A percentile compares a stretch with the other conserved stretches of the same genome.
Evolutionary conservation across 202 grass and related monocot genomes (phyloP).

Genomic region (Saccharum hybrid): DNA sequence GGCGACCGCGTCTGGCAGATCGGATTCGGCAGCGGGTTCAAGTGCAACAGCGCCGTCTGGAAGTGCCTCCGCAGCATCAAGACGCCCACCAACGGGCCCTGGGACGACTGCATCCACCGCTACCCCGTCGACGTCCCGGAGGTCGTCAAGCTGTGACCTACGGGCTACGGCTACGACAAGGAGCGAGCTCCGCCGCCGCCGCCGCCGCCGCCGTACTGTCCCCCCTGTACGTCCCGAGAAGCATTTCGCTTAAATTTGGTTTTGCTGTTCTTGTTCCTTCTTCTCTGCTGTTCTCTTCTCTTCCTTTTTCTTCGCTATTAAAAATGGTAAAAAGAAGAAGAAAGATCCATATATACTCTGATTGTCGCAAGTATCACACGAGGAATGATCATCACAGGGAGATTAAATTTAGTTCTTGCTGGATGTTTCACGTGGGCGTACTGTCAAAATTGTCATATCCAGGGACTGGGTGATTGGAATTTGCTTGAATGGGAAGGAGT

Average conservation of each 20-base stretch:
- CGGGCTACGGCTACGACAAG: too few species aligned
- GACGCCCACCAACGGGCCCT: constrained; percentile 65
- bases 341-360: constrained; percentile 48
- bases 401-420: constrained; percentile 25
- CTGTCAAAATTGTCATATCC: constrained; percentile 9
- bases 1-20: constrained; percentile 92
- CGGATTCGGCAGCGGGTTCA: constrained; percentile 80
- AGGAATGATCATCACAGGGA: constrained; percentile 38
- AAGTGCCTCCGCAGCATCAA: constrained; percentile 73
- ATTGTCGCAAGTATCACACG: constrained; percentile 45
- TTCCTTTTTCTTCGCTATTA: background rate
- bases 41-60: constrained; percentile 97
- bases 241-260: too few species aligned
- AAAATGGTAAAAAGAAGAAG: background rate
- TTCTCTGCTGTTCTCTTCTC: too few species aligned
- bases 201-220: background rate
- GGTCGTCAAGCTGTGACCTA: constrained; percentile 61
- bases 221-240: constrained; percentile 44
- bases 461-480: background rate
- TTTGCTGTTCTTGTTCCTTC: background rate
- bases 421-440: constrained; percentile 18
- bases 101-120: constrained; percentile 72
- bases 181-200: background rate
- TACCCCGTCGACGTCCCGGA: constrained; percentile 84
- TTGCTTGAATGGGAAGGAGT: background rate